These are phyloP conservation scores for Phytophthora hybrid DNA, from an alignment of 352 stramenopile species.

Conservation along the genomic window DNA sequence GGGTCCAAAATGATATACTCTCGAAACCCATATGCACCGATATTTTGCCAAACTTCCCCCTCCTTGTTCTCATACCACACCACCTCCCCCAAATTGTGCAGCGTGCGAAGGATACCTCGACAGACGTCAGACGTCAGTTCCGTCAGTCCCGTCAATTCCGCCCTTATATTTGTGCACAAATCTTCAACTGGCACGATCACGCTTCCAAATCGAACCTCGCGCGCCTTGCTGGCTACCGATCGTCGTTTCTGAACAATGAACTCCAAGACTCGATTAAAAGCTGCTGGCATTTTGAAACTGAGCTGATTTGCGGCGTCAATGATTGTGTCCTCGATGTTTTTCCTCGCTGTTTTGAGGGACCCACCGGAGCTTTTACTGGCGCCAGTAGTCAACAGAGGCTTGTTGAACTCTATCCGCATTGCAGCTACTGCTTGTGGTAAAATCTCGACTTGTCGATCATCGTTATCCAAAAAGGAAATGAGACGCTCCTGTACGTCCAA, in stretches of 20 bases:
- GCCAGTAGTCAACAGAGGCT: background rate
- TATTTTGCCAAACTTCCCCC: no score
- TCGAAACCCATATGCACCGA: background rate
- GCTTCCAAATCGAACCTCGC: background rate
- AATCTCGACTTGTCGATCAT: background rate
- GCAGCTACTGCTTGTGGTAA: background rate
- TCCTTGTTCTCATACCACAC: constrained; percentile 27
- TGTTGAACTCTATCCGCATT: constrained; percentile 1
- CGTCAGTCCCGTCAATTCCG: no score
- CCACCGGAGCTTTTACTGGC: background rate
- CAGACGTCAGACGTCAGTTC: constrained; percentile 1
- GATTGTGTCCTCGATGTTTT: background rate
- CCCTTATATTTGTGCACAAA: no score
- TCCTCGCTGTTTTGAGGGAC: background rate
- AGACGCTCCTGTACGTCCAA: constrained; percentile 9
- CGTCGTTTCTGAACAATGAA: background rate
- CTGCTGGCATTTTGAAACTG: constrained; percentile 7
- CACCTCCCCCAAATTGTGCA: constrained; percentile 30
- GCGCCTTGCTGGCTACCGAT: background rate
- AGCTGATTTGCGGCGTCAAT: background rate
- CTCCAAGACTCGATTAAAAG: constrained; percentile 10
- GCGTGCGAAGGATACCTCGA: constrained; percentile 5
- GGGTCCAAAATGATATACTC: constrained; percentile 19
- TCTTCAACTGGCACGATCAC: constrained; percentile 9
- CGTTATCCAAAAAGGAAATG: background rate